These are phyloP conservation scores for Oldenlandia corymbosa DNA, from an alignment of 257 asterid species.

Conservation along the genomic window DNA sequence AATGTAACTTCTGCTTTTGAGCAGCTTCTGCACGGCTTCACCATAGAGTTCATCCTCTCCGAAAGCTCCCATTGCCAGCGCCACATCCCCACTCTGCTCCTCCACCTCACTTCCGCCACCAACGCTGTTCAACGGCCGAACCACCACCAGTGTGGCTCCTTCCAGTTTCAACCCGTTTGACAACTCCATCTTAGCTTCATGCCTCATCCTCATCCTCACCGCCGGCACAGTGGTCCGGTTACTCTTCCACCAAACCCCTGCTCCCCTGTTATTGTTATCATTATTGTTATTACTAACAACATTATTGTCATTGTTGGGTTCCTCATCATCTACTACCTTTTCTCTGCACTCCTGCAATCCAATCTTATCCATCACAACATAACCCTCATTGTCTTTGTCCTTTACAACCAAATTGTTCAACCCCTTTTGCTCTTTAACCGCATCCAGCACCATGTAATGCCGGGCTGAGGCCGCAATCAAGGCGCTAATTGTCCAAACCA, in stretches of 20 bases:
- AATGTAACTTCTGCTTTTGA: constrained; percentile 46
- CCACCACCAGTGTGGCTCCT: constrained; percentile 61
- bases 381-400: constrained; percentile 51
- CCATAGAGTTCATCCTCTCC: constrained; percentile 33
- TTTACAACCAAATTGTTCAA: constrained; percentile 34
- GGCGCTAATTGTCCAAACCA: constrained; percentile 64
- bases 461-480: constrained; percentile 62
- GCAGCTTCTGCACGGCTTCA: constrained; percentile 46
- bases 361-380: constrained; percentile 39
- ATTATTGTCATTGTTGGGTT: constrained; percentile 10
- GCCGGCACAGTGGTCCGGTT: constrained; percentile 58
- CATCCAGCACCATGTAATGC: constrained; percentile 54
- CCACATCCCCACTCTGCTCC: constrained; percentile 39
- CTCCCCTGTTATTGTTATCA: background rate
- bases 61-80: constrained; percentile 43
- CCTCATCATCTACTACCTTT: constrained; percentile 22
- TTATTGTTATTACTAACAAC: background rate
- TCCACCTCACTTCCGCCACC: constrained; percentile 30
- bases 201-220: constrained; percentile 59
- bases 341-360: constrained; percentile 45
- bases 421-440: constrained; percentile 38
- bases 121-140: constrained; percentile 29
- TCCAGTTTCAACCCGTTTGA: constrained; percentile 37
- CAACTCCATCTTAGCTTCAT: constrained; percentile 42
- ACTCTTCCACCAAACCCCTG: constrained; percentile 50